Evolutionary conservation across 2,329 filamentous ascomycete species (phyloP), one percentile per base, ranked within the genome.

Genomic region (Scedosporium boydii): DNA sequence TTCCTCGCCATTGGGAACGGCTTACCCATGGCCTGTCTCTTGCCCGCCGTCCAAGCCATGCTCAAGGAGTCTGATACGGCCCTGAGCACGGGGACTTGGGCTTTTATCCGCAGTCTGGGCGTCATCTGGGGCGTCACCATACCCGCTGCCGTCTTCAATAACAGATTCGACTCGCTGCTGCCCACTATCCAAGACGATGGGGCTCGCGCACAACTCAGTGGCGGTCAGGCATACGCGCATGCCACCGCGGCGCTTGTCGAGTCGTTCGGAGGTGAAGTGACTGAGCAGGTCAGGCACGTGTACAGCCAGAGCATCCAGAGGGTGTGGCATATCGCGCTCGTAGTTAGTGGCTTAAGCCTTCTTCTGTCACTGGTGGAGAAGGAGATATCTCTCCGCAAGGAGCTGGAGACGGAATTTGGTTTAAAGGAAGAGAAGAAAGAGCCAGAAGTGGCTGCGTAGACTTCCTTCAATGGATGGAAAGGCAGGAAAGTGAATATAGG

Each of bases 51-150:
- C 14, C 77, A 78, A 63, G 77, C 75, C 0, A 60, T 67, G 0
- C 58, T 75, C 0, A 53, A 65, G 0, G 75, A 78, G 46, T 61
- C 62, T 0, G 76, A 80, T 58, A 67, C 70, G 9, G 72, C 74
- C 0, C 66, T 70, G 0, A 73, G 75, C 0, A 74, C 74, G 0
- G 71, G 71, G 0, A 75, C 74, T 21, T 79, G 73, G 70, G 67
- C 68, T 0, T 82, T 81, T 62, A 71, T 78, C 44, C 74, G 79
- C 4, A 73, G 69, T 3, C 73, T 82, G 6, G 80, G 79, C 0
- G 65, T 70, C 6, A 73, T 78, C 3, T 75, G 80, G 67, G 78
- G 79, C 3, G 74, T 81, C 1, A 73, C 77, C 0, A 73, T 83
- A 4, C 76, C 76, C 0, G 74, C 74, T 0, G 68, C 71, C 0